phyloP scores from a whole-genome alignment of 2,329 filamentous ascomycete genomes.

The Cladophialophora carrionii region DNA sequence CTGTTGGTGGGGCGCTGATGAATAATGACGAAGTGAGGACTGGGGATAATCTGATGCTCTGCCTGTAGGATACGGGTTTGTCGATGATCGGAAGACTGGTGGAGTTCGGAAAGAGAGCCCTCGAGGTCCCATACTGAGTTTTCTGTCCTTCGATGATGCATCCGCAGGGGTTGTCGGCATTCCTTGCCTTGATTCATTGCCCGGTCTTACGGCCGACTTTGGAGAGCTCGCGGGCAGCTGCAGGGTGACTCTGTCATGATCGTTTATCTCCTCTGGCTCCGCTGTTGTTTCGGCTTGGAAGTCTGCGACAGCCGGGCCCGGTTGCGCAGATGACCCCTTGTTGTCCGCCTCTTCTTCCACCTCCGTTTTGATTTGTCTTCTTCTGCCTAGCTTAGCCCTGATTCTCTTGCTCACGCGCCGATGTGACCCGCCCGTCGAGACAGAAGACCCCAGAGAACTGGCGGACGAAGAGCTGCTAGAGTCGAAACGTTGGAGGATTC shows the following conservation, averaged over 20 bases:
- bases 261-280: constrained; percentile 20
- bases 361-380: constrained; percentile 44
- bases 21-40: constrained; percentile 46
- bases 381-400: constrained; percentile 37
- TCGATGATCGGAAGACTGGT: constrained; percentile 33
- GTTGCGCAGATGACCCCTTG: not conserved
- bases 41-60: not conserved
- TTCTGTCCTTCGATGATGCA: constrained; percentile 12
- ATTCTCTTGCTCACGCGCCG: constrained; percentile 56
- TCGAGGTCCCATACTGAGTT: constrained; percentile 19
- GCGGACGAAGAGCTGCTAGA: constrained; percentile 54
- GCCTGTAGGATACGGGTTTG: constrained; percentile 17
- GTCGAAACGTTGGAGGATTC: constrained; percentile 58
- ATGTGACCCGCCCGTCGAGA: constrained; percentile 47
- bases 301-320: constrained; percentile 8
- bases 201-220: not conserved
- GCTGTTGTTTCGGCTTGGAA: constrained; percentile 23
- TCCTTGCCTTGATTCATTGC: not conserved
- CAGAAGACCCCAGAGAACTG: constrained; percentile 40
- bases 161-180: constrained; percentile 12
- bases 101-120: constrained; percentile 32
- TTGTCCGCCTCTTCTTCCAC: constrained; percentile 67
- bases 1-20: constrained; percentile 59
- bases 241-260: not conserved
- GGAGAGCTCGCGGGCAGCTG: constrained; percentile 1